Conservation (phyloP, 257 asterid species). For the Primulina eburnea region DNA sequence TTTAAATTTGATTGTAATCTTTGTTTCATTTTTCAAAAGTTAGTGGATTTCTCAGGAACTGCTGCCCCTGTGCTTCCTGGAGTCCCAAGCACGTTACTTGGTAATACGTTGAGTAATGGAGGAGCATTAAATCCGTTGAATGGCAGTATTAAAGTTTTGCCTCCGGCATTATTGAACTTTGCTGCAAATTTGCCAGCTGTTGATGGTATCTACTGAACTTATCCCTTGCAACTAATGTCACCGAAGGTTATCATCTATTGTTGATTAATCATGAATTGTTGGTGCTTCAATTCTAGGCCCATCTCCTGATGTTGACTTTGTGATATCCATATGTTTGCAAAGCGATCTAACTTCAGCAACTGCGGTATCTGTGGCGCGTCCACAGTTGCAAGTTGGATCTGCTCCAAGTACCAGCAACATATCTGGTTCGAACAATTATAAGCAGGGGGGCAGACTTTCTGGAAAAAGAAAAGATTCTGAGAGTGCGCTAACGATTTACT, state of each 20-base stretch:
- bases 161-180: slow-evolving; percentile 74
- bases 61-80: slow-evolving; percentile 37
- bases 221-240: background rate
- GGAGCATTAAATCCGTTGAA: slow-evolving; percentile 44
- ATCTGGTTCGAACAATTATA: slow-evolving; percentile 57
- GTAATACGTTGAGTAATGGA: slow-evolving; percentile 35
- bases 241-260: background rate
- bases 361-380: slow-evolving; percentile 43
- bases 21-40: background rate
- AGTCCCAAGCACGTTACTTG: slow-evolving; percentile 43
- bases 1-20: background rate
- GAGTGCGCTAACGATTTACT: slow-evolving; percentile 39
- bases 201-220: slow-evolving; percentile 52
- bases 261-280: slow-evolving; percentile 14
- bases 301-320: slow-evolving; percentile 82
- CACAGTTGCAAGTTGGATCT: slow-evolving; percentile 43
- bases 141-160: slow-evolving; percentile 54
- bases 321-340: slow-evolving; percentile 87
- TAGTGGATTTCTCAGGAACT: slow-evolving; percentile 40
- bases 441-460: slow-evolving; percentile 52
- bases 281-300: slow-evolving; percentile 59
- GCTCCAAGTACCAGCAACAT: slow-evolving; percentile 63
- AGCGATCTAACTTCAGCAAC: slow-evolving; percentile 55
- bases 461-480: slow-evolving; percentile 71
- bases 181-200: slow-evolving; percentile 65